Evolutionary conservation across 257 asterid species (phyloP).

Genomic region (Solanum chilense): DNA sequence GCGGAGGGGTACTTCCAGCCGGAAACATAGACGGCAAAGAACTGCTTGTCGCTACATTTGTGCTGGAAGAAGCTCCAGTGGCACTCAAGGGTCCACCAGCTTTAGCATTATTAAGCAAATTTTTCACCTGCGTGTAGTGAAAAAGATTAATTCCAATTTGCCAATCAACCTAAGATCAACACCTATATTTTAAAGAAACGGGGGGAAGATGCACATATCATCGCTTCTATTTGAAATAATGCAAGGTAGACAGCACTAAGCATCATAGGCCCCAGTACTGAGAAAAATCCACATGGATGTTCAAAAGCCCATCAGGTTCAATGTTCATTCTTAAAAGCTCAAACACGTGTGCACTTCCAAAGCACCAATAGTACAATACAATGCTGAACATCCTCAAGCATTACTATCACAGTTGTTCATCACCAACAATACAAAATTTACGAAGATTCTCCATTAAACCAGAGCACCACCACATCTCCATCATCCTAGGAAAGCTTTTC

Average conservation of each 20-base stretch:
- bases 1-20: slow-evolving; percentile 99
- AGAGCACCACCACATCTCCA: neutral
- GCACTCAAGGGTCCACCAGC: slow-evolving; percentile 55
- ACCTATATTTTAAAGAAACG: neutral
- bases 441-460: neutral
- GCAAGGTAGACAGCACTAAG: neutral
- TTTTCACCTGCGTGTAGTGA: slow-evolving; percentile 53
- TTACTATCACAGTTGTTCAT: neutral
- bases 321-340: neutral
- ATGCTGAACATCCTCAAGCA: neutral
- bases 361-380: neutral
- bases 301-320: neutral
- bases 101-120: slow-evolving; percentile 73
- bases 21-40: slow-evolving; percentile 94
- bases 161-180: neutral
- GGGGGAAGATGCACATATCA: neutral
- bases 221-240: neutral
- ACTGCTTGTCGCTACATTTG: slow-evolving; percentile 57
- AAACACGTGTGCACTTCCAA: neutral
- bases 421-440: neutral
- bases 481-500: neutral
- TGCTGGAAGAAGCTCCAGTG: slow-evolving; percentile 44
- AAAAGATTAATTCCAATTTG: neutral
- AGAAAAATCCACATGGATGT: neutral
- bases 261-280: neutral